Conservation (phyloP, 2,329 filamentous ascomycete species). For the Chrysoporthe deuterocubensis region DNA sequence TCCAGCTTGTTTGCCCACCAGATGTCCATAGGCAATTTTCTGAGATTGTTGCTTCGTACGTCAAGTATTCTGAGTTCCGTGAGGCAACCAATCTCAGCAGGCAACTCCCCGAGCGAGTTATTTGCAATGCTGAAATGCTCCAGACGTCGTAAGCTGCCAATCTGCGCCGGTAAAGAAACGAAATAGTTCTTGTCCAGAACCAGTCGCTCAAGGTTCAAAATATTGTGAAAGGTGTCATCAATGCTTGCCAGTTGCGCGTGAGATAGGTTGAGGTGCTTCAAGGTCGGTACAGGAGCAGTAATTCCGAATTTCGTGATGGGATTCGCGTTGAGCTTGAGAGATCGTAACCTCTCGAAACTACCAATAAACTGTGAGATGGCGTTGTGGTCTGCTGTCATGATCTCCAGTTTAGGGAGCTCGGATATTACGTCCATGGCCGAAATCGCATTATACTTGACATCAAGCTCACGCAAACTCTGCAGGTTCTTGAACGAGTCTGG, state of each 20-base stretch:
- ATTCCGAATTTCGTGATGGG: slow-evolving; percentile 94
- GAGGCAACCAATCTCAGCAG: slow-evolving; percentile 85
- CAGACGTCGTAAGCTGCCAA: slow-evolving; percentile 80
- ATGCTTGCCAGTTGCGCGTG: slow-evolving; percentile 90
- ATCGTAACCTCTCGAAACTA: slow-evolving; percentile 81
- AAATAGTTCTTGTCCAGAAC: slow-evolving; percentile 96
- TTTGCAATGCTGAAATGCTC: slow-evolving; percentile 94
- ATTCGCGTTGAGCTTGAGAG: slow-evolving; percentile 90
- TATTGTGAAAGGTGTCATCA: slow-evolving; percentile 84
- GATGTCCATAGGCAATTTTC: slow-evolving; percentile 86
- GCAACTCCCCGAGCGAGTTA: slow-evolving; percentile 84
- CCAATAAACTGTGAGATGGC: slow-evolving; percentile 87
- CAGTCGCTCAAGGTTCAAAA: slow-evolving; percentile 84
- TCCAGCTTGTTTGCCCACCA: slow-evolving; percentile 94
- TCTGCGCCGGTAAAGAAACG: slow-evolving; percentile 81
- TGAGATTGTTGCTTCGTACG: slow-evolving; percentile 90
- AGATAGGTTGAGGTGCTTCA: slow-evolving; percentile 87
- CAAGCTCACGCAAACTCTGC: slow-evolving; percentile 81
- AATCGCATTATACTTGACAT: slow-evolving; percentile 91
- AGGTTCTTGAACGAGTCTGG: slow-evolving; percentile 75
- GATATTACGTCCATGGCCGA: slow-evolving; percentile 87
- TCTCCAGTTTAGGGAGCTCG: slow-evolving; percentile 82
- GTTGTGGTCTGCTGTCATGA: slow-evolving; percentile 90
- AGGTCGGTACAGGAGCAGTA: slow-evolving; percentile 72
- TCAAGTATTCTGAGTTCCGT: slow-evolving; percentile 84